phyloP scores from a whole-genome alignment of 2,329 filamentous ascomycete species.

The Talaromyces sp. region DNA sequence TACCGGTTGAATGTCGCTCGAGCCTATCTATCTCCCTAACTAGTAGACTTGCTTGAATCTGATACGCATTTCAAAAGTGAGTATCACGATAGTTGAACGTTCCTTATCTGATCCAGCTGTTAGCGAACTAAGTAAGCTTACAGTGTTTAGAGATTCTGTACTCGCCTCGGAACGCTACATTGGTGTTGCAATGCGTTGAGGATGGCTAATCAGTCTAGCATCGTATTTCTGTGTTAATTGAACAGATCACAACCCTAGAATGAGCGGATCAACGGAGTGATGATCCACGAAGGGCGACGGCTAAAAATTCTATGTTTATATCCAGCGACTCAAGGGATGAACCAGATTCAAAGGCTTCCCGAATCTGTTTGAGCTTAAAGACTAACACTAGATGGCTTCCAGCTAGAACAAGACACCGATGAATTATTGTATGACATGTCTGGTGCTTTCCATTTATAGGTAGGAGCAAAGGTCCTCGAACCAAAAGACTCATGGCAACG shows the following conservation, averaged over 20 bases:
- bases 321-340: neutral
- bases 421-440: constrained; percentile 11
- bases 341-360: neutral
- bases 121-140: neutral
- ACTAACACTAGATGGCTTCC: neutral
- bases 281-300: neutral
- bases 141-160: neutral
- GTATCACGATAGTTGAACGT: neutral
- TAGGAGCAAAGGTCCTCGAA: neutral
- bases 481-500: neutral
- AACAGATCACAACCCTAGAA: neutral
- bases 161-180: neutral
- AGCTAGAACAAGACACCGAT: no score
- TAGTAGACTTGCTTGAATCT: neutral
- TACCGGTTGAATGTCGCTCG: neutral
- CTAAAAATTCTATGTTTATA: neutral
- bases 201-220: neutral
- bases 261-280: neutral
- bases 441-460: neutral
- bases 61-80: neutral
- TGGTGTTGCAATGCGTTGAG: neutral
- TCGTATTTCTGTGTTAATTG: neutral
- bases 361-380: neutral
- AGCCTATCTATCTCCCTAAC: neutral
- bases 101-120: neutral